Evolutionary conservation across 1,284 basidiomycete species (phyloP).

Genomic region (Pseudomicrostroma phylloplanum): DNA sequence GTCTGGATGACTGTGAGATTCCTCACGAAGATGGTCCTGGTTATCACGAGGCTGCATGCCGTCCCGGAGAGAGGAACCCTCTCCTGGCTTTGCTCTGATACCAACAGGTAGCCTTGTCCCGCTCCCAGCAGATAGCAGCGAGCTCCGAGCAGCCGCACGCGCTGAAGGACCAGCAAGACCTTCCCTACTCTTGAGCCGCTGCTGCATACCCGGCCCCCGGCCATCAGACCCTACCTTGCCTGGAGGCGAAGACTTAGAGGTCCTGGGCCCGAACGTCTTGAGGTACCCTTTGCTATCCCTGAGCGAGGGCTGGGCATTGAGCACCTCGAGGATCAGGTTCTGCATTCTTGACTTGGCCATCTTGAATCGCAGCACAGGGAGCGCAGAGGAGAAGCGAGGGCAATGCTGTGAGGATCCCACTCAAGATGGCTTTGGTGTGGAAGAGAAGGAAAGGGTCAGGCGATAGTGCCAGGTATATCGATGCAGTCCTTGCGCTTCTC

Average conservation of each 20-base stretch:
- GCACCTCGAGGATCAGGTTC: slow-evolving; percentile 94
- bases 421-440: too few species aligned
- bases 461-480: too few species aligned
- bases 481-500: too few species aligned
- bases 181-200: too few species aligned
- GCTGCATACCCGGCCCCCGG: too few species aligned
- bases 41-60: too few species aligned
- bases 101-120: background rate
- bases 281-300: slow-evolving; percentile 86
- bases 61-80: background rate
- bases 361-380: background rate
- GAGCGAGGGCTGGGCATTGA: slow-evolving; percentile 84
- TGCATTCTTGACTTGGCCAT: slow-evolving; percentile 53
- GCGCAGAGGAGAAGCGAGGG: background rate
- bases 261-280: slow-evolving; percentile 64
- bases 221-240: slow-evolving; percentile 33
- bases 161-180: slow-evolving; percentile 13
- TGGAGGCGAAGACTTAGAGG: slow-evolving; percentile 52
- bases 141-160: background rate
- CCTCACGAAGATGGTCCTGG: background rate
- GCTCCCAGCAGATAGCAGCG: too few species aligned
- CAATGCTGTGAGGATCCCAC: background rate
- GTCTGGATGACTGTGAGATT: background rate
- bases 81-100: background rate
- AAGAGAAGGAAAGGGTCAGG: too few species aligned